These are phyloP conservation scores for Echria macrotheca DNA, from an alignment of 495 filamentous ascomycete species.

Conservation along the genomic window DNA sequence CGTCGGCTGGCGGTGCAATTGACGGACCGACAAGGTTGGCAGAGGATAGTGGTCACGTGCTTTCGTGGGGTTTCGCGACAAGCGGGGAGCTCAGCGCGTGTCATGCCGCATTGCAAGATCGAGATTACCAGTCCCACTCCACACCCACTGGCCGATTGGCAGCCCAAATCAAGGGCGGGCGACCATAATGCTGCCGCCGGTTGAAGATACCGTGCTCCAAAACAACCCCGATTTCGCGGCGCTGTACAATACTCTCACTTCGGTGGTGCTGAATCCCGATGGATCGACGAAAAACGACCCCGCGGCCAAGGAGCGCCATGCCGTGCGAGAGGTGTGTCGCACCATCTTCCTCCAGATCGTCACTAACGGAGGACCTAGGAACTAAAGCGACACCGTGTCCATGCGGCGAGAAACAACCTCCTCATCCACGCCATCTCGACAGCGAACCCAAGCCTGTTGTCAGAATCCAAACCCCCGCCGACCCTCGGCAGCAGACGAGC, in stretches of 20 bases:
- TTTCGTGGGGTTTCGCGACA: conserved; percentile 14
- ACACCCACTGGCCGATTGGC: too few relatives aligned
- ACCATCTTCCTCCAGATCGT: not conserved
- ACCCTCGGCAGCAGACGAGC: conserved; percentile 19
- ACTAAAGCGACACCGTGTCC: conserved; percentile 35
- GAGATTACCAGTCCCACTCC: too few relatives aligned
- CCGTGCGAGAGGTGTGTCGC: conserved; percentile 44
- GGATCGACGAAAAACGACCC: conserved; percentile 54
- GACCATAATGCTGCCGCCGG: conserved; percentile 61
- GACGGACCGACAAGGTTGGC: not conserved
- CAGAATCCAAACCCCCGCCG: conserved; percentile 19
- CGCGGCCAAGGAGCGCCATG: conserved; percentile 48
- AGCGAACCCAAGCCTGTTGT: conserved; percentile 13
- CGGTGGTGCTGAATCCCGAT: conserved; percentile 53
- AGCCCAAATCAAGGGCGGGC: too few relatives aligned
- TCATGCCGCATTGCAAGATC: too few relatives aligned
- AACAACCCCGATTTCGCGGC: conserved; percentile 60
- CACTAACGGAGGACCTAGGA: conserved; percentile 24
- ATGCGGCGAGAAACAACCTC: conserved; percentile 35
- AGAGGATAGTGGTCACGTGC: conserved; percentile 17
- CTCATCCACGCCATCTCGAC: conserved; percentile 35
- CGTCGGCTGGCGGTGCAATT: conserved; percentile 8
- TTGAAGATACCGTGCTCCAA: conserved; percentile 56
- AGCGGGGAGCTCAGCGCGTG: not conserved
- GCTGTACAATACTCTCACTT: conserved; percentile 57